A percentile compares a stretch with the other conserved stretches of the same genome.
Evolutionary conservation across 257 asterid species (phyloP).

Genomic region (Solanum piurae): DNA sequence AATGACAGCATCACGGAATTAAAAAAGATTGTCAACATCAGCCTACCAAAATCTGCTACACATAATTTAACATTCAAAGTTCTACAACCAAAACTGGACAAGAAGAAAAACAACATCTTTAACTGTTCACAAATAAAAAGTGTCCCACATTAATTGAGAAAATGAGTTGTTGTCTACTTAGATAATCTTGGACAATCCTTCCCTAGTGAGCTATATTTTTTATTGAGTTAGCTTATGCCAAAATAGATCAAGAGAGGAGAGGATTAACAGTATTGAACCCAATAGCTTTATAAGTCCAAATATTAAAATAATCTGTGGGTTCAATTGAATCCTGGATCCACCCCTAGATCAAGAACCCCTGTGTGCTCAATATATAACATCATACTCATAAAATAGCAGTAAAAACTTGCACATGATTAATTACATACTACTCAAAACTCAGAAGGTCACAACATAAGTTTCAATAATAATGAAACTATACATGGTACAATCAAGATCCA

Average conservation of each 20-base stretch:
- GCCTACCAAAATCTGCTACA: background rate
- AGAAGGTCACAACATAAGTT: background rate
- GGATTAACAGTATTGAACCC: background rate
- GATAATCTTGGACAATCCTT: background rate
- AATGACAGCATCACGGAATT: background rate
- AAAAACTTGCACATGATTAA: background rate
- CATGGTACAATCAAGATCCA: background rate
- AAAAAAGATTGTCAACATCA: background rate
- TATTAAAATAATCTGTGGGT: background rate
- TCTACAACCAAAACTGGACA: background rate
- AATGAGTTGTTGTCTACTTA: background rate
- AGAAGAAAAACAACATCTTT: background rate
- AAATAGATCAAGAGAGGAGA: background rate
- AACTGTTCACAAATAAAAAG: background rate
- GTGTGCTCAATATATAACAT: background rate
- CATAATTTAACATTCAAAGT: background rate
- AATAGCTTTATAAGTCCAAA: background rate
- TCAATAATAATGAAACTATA: background rate
- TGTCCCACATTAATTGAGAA: background rate
- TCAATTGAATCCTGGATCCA: background rate
- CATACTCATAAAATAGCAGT: background rate
- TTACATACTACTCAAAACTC: background rate
- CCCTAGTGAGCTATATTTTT: background rate
- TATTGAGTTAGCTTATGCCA: background rate
- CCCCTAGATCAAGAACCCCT: background rate